Percentiles rank a stretch among this genome's conserved stretches.
Conservation (phyloP, 148 eudicot species). For the Vaccinium macrocarpon region DNA sequence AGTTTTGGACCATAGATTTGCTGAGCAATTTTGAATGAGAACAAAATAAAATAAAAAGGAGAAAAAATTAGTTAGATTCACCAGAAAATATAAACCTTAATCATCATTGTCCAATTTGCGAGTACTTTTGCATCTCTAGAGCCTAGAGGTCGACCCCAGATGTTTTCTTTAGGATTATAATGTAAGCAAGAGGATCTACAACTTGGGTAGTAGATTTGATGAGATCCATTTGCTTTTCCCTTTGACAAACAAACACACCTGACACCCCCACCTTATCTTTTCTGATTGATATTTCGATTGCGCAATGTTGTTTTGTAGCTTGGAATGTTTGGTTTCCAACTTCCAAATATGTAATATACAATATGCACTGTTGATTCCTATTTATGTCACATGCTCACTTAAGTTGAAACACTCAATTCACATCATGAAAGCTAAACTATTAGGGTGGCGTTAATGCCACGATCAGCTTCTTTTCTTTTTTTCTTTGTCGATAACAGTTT, state of each 20-base stretch:
- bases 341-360: neutral
- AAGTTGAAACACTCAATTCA: no score
- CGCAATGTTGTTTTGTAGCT: slow-evolving; percentile 9
- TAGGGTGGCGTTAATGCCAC: no score
- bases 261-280: slow-evolving; percentile 1
- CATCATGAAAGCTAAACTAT: no score
- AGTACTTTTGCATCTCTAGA: neutral
- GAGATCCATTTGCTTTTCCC: neutral
- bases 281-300: neutral
- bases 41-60: neutral
- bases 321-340: slow-evolving; percentile 6
- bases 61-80: neutral
- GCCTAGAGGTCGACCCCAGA: neutral
- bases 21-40: no score
- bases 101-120: neutral
- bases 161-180: neutral
- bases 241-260: neutral
- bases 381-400: neutral
- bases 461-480: no score
- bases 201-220: neutral
- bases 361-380: neutral
- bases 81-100: neutral
- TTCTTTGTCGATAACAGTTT: no score
- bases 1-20: neutral
- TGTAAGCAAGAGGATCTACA: neutral